Conservation (phyloP, 2,329 filamentous ascomycete genomes). For the Cladobotryum mycophilum region DNA sequence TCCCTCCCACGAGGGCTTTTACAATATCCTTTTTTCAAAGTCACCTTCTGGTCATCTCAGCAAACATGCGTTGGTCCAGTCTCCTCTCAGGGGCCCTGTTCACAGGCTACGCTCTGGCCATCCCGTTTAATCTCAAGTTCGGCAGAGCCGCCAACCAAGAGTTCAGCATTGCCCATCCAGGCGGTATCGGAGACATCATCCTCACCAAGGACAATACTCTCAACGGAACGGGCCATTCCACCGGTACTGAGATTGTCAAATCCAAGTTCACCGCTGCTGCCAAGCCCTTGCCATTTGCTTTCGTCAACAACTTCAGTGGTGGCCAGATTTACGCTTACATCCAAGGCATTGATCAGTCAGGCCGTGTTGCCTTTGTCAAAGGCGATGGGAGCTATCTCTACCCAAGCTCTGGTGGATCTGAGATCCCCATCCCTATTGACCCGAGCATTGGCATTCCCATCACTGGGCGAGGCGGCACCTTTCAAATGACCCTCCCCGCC, state of each 20-base stretch:
- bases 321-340: constrained; percentile 39
- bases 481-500: constrained; percentile 34
- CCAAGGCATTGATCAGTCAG: constrained; percentile 35
- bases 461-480: constrained; percentile 33
- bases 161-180: constrained; percentile 28
- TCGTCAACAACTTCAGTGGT: constrained; percentile 39
- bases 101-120: neutral
- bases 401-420: constrained; percentile 31
- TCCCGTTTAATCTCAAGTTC: neutral
- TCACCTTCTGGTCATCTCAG: neutral
- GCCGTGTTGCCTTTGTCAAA: constrained; percentile 37
- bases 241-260: too few relatives aligned
- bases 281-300: constrained; percentile 20
- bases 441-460: constrained; percentile 40
- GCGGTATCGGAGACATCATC: constrained; percentile 25
- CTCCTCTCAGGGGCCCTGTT: neutral
- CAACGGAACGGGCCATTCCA: constrained; percentile 27
- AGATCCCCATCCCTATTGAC: constrained; percentile 29
- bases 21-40: neutral
- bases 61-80: neutral
- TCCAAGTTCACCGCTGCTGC: constrained; percentile 3
- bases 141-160: neutral
- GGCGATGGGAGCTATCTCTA: constrained; percentile 36
- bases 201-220: constrained; percentile 34
- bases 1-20: too few relatives aligned